These are phyloP conservation scores for Barnettozyma sp. DNA, from an alignment of 805 yeast genomes.

Conservation along the genomic window DNA sequence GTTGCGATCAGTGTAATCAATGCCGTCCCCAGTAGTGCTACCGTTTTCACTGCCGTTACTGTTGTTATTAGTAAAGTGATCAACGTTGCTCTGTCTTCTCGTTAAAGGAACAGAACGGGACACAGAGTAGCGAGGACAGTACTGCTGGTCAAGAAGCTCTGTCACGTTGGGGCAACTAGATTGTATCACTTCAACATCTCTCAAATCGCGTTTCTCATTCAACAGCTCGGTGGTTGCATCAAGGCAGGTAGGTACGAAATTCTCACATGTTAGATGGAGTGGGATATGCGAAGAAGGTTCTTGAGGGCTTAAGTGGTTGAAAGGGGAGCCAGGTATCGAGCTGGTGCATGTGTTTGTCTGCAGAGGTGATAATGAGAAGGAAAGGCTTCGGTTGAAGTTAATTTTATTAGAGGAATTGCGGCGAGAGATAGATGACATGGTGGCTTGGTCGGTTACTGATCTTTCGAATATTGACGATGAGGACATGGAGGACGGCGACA, in stretches of 20 bases:
- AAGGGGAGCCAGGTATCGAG: background rate
- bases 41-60: background rate
- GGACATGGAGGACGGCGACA: conserved; percentile 7
- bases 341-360: background rate
- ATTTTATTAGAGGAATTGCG: conserved; percentile 11
- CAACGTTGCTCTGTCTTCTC: conserved; percentile 6
- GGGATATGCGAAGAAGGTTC: conserved; percentile 6
- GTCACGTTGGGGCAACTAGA: conserved; percentile 29
- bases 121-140: conserved; percentile 1
- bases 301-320: background rate
- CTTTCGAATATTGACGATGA: conserved; percentile 17
- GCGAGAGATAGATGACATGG: conserved; percentile 8
- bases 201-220: conserved; percentile 48
- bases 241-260: conserved; percentile 72
- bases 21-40: conserved; percentile 1
- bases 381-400: conserved; percentile 4
- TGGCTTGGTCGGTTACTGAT: conserved; percentile 15
- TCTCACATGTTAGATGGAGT: conserved; percentile 34
- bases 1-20: conserved; percentile 22
- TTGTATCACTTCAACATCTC: conserved; percentile 64
- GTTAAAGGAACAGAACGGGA: conserved; percentile 7
- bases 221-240: conserved; percentile 68
- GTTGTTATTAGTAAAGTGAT: background rate
- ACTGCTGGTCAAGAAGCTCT: conserved; percentile 7
- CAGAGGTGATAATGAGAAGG: conserved; percentile 8